Conservation (phyloP, 2,329 filamentous ascomycete genomes). For the Cercospora berteroae region DNA sequence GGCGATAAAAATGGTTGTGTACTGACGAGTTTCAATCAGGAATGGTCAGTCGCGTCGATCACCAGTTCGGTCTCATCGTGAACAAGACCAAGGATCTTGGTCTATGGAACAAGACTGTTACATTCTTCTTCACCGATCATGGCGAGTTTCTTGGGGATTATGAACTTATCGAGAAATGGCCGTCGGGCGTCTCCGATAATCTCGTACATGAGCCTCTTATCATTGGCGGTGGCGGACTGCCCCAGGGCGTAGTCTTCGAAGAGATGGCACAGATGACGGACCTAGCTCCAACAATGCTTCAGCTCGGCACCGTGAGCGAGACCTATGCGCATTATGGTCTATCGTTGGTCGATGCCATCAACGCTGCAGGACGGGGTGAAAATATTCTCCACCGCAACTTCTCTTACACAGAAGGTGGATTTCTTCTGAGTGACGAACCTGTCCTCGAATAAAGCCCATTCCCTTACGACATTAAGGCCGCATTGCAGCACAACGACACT, state of each 20-base stretch:
- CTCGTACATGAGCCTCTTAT: neutral
- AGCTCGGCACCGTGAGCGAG: neutral
- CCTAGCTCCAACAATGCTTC: neutral
- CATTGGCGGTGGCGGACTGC: neutral
- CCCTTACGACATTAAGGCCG: neutral
- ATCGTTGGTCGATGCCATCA: neutral
- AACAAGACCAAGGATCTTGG: neutral
- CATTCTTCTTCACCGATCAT: neutral
- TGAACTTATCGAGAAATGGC: neutral
- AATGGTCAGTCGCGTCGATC: neutral
- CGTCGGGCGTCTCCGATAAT: neutral
- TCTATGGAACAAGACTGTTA: neutral
- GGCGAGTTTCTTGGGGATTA: neutral
- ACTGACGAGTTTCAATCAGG: neutral
- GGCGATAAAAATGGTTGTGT: neutral
- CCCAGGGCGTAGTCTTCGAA: neutral
- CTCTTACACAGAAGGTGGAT: neutral
- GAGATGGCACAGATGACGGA: neutral
- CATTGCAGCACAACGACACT: neutral
- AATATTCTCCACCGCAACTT: neutral
- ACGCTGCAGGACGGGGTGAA: neutral
- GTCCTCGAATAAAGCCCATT: neutral
- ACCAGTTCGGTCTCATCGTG: neutral
- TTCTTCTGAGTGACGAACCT: neutral
- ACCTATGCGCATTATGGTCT: neutral